phyloP scores from a whole-genome alignment of 352 stramenopile species.

The Pythium myriotylum region DNA sequence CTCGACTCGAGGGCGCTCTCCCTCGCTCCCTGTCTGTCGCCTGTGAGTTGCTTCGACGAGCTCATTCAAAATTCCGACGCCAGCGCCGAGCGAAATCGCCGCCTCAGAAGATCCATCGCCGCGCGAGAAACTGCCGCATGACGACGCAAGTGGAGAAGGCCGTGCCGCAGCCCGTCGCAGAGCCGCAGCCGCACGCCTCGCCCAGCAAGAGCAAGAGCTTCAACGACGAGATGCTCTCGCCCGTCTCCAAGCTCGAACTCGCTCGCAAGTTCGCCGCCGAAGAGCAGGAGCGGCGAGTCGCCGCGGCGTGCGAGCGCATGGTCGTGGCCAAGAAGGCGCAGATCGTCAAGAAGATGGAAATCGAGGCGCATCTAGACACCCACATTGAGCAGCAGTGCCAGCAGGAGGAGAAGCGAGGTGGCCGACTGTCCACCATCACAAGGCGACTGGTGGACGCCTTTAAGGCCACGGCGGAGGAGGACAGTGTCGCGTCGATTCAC shows the following conservation, averaged over 20 bases:
- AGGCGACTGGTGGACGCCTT: conserved; percentile 30
- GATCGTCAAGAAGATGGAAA: conserved; percentile 59
- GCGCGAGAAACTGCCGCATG: conserved; percentile 33
- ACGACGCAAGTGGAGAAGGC: conserved; percentile 54
- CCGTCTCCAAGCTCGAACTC: conserved; percentile 76
- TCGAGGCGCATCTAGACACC: conserved; percentile 45
- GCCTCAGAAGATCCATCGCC: not conserved
- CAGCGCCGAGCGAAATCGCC: not conserved
- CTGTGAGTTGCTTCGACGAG: not conserved
- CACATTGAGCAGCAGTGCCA: conserved; percentile 38
- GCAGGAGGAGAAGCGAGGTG: conserved; percentile 34
- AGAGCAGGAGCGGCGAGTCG: conserved; percentile 77
- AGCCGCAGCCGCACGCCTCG: conserved; percentile 32
- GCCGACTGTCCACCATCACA: conserved; percentile 24
- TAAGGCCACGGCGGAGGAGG: conserved; percentile 17
- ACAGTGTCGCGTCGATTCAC: not conserved
- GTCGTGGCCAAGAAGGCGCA: conserved; percentile 53
- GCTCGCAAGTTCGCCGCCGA: conserved; percentile 55
- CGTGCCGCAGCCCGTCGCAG: conserved; percentile 12
- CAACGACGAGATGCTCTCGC: conserved; percentile 55
- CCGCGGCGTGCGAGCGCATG: conserved; percentile 58
- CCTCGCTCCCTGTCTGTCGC: conserved; percentile 6
- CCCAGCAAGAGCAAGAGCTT: conserved; percentile 33
- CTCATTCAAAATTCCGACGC: conserved; percentile 25
- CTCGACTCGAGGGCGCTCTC: conserved; percentile 4